phyloP scores from a whole-genome alignment of 257 asterid genomes.

The Forsythia viridissima region DNA sequence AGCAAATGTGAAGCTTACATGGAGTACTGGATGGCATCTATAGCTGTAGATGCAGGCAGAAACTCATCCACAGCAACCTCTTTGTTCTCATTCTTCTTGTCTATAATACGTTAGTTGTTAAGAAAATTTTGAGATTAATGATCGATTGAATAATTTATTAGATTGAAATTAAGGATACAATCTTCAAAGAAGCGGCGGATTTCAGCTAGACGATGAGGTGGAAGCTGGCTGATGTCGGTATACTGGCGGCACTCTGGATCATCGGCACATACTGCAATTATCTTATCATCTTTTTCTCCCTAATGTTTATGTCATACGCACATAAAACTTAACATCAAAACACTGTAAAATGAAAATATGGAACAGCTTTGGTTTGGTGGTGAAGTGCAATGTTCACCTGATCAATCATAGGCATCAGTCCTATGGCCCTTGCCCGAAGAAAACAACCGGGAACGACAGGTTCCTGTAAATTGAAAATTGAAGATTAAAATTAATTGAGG shows the following conservation, averaged over 20 bases:
- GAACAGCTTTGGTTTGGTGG: neutral
- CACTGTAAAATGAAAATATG: neutral
- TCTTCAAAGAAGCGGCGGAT: slow-evolving; percentile 17
- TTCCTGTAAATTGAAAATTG: slow-evolving; percentile 44
- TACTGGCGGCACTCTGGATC: slow-evolving; percentile 92
- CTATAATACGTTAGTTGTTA: slow-evolving; percentile 29
- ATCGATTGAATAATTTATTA: neutral
- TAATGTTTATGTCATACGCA: slow-evolving; percentile 7
- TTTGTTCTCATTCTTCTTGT: slow-evolving; percentile 88
- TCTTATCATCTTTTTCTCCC: slow-evolving; percentile 97
- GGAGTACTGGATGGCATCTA: slow-evolving; percentile 68
- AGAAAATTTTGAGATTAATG: slow-evolving; percentile 13
- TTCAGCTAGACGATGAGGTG: slow-evolving; percentile 13
- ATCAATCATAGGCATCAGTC: slow-evolving; percentile 96
- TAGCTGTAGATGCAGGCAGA: slow-evolving; percentile 59
- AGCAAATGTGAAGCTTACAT: slow-evolving; percentile 42
- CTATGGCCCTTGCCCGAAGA: slow-evolving; percentile 95
- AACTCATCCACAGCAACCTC: slow-evolving; percentile 75
- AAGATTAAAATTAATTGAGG: too few relatives aligned
- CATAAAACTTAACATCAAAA: too few relatives aligned
- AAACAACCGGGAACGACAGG: slow-evolving; percentile 88
- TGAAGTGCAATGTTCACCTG: slow-evolving; percentile 45
- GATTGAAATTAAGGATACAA: neutral
- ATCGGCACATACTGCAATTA: slow-evolving; percentile 93
- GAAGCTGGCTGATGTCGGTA: slow-evolving; percentile 83